These are phyloP conservation scores for Crassisporium funariophilum DNA, from an alignment of 768 basidiomycete genomes.

Conservation along the genomic window DNA sequence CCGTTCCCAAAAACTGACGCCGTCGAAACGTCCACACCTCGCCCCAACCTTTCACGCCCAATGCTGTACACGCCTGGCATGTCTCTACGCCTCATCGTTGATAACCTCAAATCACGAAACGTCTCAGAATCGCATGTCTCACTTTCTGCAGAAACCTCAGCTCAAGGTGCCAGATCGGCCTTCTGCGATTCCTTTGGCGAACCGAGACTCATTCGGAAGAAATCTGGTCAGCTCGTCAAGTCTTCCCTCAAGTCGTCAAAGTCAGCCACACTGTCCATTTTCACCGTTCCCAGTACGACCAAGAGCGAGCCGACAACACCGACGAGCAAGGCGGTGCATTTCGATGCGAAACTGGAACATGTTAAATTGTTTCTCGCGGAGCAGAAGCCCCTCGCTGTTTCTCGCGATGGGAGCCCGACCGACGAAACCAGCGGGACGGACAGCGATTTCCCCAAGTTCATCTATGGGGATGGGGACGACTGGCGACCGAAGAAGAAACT, in stretches of 20 bases:
- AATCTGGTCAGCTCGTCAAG: conserved; percentile 92
- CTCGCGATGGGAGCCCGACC: conserved; percentile 86
- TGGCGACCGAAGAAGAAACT: conserved; percentile 39
- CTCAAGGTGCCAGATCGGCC: conserved; percentile 25
- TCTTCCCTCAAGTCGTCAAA: conserved; percentile 81
- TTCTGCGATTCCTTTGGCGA: conserved; percentile 29
- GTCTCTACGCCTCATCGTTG: conserved; percentile 33
- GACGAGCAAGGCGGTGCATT: conserved; percentile 86
- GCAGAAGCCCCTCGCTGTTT: conserved; percentile 94
- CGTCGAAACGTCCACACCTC: conserved; percentile 5
- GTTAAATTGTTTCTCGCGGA: conserved; percentile 94
- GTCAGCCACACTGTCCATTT: conserved; percentile 54
- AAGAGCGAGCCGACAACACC: conserved; percentile 88
- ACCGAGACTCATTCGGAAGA: conserved; percentile 74
- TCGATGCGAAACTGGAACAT: conserved; percentile 88
- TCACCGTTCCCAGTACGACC: conserved; percentile 48
- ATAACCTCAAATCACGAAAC: conserved; percentile 25
- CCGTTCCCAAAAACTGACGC: conserved; percentile 13
- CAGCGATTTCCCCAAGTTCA: conserved; percentile 71
- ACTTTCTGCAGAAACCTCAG: conserved; percentile 21
- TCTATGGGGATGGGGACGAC: conserved; percentile 47
- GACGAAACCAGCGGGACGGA: conserved; percentile 83
- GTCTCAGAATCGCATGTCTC: conserved; percentile 35
- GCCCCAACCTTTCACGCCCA: conserved; percentile 25
- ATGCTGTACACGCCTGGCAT: conserved; percentile 44